Evolutionary conservation across 2,329 filamentous ascomycete genomes (phyloP).

Genomic region (Chrysoporthe deuterocubensis): DNA sequence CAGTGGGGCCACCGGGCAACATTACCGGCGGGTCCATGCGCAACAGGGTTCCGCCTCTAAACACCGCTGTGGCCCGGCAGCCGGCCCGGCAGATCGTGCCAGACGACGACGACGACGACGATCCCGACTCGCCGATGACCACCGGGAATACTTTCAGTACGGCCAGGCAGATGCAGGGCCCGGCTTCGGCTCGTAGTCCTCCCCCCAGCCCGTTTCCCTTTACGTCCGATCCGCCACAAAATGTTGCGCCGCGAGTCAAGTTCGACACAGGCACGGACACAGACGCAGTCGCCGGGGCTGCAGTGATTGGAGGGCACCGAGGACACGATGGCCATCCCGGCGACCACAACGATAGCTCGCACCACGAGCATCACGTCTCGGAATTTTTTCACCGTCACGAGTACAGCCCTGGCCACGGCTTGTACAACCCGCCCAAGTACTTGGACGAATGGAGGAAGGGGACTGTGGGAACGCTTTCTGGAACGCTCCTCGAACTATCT

Average conservation of each 20-base stretch:
- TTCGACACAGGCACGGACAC: conserved; percentile 7
- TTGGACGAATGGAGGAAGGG: conserved; percentile 77
- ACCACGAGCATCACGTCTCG: conserved; percentile 39
- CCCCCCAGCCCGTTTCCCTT: conserved; percentile 23
- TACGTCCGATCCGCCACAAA: conserved; percentile 14
- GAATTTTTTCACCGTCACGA: conserved; percentile 49
- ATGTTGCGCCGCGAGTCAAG: conserved; percentile 15
- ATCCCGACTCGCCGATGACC: conserved; percentile 27
- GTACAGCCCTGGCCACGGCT: conserved; percentile 53
- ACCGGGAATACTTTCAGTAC: conserved; percentile 33
- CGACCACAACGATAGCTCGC: conserved; percentile 35
- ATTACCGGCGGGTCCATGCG: conserved; percentile 26
- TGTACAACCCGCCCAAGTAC: conserved; percentile 63
- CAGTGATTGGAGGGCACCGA: conserved; percentile 20
- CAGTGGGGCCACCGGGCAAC: conserved; percentile 19
- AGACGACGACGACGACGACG: conserved; percentile 26
- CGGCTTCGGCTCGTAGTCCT: conserved; percentile 26
- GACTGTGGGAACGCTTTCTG: conserved; percentile 63
- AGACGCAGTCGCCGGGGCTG: conserved; percentile 26
- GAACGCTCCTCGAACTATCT: conserved; percentile 63
- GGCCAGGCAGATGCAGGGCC: conserved; percentile 28
- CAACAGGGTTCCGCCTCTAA: conserved; percentile 22
- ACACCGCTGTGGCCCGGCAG: conserved; percentile 19
- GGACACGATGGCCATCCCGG: conserved; percentile 37
- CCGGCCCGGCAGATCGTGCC: conserved; percentile 13